Base-by-base conservation (phyloP, 805 yeast genomes). In the Danielozyma ontarioensis region DNA sequence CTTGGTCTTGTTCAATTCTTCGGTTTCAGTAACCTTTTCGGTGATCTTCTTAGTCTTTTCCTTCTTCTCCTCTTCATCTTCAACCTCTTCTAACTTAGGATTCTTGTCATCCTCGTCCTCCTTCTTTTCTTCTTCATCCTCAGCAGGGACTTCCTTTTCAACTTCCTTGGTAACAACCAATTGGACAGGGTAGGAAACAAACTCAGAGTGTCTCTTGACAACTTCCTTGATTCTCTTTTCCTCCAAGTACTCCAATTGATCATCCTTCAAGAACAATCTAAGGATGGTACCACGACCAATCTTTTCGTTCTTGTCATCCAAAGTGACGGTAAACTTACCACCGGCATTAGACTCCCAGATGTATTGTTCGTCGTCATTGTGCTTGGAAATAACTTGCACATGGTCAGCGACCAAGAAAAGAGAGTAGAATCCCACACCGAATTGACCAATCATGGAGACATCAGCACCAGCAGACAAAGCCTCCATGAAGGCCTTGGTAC, bases 361-460 rank as follows among this genome's bases (percentile, higher is more conserved):
- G 81, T 93, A 93, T 76, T 93, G 99, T 67, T 93, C 97, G 64
- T 93, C 99, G 58, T 93, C 99, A 63, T 93, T 93, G 79, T 88
- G 83, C 78, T 93, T 93, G 42, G 98, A 86, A 64, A 93, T 86
- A 54, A 93, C 99, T 74, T 93, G 96, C 46, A 93, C 98, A 54
- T 79, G 86, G 74, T 93, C 99, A 55, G 98, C 97, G 62, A 93
- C 98, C 74, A 93, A 79, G 85, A 93, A 93, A 51, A 90, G 76
- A 35, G 99, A 93, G 83, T 93, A 93, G 90, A 93, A 93, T 81
- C 99, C 99, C 55, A 93, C 98, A 88, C 99, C 99, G 76, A 93
- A 93, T 75, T 93, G 98, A 79, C 99, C 99, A 73, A 93, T 93
- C 98, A 93, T 93, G 46, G 97, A 89, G 44, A 93, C 97, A 68